A percentile compares a stretch with the other conserved stretches of the same genome.
phyloP scores from a whole-genome alignment of 2,329 filamentous ascomycete genomes.

The Cercospora citrullina region DNA sequence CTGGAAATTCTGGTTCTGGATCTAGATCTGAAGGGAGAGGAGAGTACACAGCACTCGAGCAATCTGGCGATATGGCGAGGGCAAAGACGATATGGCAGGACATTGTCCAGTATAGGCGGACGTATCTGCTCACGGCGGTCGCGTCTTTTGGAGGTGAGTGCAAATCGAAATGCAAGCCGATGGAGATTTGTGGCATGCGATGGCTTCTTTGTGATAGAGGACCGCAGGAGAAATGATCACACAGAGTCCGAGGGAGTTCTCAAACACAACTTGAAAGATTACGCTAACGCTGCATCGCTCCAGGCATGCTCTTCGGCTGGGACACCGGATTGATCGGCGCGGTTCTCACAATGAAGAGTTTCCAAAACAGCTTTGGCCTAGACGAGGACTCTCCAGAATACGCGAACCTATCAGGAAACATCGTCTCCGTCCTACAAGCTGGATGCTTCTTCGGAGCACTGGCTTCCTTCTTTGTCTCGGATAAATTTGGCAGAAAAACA shows the following conservation, averaged over 20 bases:
- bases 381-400: conserved; percentile 38
- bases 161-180: background rate
- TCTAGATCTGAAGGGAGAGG: conserved; percentile 1
- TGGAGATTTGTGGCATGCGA: background rate
- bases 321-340: conserved; percentile 39
- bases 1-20: background rate
- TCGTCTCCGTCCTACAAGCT: conserved; percentile 47
- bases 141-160: conserved; percentile 44
- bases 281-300: background rate
- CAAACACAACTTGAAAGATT: background rate
- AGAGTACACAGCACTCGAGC: conserved; percentile 11
- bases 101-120: conserved; percentile 43
- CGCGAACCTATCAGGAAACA: conserved; percentile 46
- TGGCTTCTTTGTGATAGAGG: background rate
- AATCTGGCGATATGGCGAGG: conserved; percentile 9
- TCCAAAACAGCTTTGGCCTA: conserved; percentile 46
- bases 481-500: conserved; percentile 45
- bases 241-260: background rate
- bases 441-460: conserved; percentile 50
- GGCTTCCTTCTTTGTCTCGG: conserved; percentile 45
- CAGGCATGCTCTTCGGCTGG: conserved; percentile 24
- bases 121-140: conserved; percentile 46
- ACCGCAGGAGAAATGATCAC: background rate
- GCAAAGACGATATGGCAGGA: conserved; percentile 41
- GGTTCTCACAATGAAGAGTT: conserved; percentile 47